A percentile compares a stretch with the other conserved stretches of the same genome.
Evolutionary conservation across 2,329 filamentous ascomycete species (phyloP).

Genomic region (Daldinia sp.): DNA sequence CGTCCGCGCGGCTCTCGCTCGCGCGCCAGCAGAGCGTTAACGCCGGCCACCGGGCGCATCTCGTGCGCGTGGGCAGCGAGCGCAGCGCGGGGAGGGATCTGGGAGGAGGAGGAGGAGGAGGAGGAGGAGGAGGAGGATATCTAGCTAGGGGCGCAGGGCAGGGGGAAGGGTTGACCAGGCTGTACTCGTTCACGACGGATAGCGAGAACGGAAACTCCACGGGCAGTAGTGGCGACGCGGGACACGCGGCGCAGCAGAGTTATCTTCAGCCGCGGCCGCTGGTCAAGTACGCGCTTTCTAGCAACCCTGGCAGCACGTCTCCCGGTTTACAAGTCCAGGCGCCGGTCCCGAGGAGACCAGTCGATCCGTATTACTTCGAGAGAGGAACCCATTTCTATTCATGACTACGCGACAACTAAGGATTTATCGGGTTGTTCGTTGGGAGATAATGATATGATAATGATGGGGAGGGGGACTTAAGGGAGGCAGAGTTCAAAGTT

Average conservation of each 20-base stretch:
- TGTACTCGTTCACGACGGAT: constrained; percentile 12
- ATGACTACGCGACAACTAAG: background rate
- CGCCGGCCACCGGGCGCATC: constrained; percentile 19
- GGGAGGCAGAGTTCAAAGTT: background rate
- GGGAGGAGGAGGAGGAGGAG: no score
- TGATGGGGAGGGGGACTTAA: background rate
- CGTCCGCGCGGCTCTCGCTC: constrained; percentile 9
- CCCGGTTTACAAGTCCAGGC: constrained; percentile 27
- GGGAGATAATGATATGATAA: background rate
- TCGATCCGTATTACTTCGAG: constrained; percentile 26
- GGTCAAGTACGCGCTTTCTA: constrained; percentile 1
- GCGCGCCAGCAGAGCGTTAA: constrained; percentile 31
- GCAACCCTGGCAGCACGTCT: background rate
- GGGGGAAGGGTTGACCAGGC: background rate
- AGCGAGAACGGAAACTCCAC: constrained; percentile 5
- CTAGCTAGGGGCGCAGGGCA: constrained; percentile 10
- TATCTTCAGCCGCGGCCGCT: constrained; percentile 10
- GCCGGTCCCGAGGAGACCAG: constrained; percentile 26
- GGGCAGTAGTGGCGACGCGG: background rate
- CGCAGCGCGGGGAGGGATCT: background rate
- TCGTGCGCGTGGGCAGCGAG: constrained; percentile 29
- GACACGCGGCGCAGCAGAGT: background rate
- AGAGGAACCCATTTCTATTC: constrained; percentile 5
- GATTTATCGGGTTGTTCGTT: background rate
- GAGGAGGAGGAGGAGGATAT: no score